A percentile compares a stretch with the other conserved stretches of the same genome.
These are phyloP conservation scores for Blumeria graminis DNA, from an alignment of 2,329 filamentous ascomycete species.

Conservation along the genomic window DNA sequence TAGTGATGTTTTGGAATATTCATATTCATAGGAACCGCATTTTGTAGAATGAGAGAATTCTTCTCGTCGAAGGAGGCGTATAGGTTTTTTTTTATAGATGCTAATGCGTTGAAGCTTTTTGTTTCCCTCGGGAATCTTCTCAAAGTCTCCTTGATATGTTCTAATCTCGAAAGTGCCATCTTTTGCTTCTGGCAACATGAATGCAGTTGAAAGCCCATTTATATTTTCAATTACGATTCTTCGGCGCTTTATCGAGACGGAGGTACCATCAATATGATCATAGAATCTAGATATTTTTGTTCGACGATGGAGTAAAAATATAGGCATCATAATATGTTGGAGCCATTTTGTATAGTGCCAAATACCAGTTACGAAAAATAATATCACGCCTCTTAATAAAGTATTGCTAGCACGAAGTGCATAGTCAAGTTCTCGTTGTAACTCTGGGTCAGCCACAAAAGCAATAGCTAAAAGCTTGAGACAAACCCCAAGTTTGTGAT, in stretches of 20 bases:
- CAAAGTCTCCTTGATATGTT: slow-evolving; percentile 8
- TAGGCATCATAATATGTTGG: slow-evolving; percentile 18
- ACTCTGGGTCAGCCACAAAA: slow-evolving; percentile 26
- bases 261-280: slow-evolving; percentile 24
- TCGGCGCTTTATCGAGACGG: slow-evolving; percentile 22
- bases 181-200: slow-evolving; percentile 12
- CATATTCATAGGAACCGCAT: slow-evolving; percentile 25
- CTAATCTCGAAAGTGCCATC: slow-evolving; percentile 5
- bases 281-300: slow-evolving; percentile 22
- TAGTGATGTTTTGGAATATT: slow-evolving; percentile 17
- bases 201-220: slow-evolving; percentile 24
- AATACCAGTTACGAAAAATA: slow-evolving; percentile 19
- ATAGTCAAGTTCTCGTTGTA: slow-evolving; percentile 25
- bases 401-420: slow-evolving; percentile 17
- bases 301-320: slow-evolving; percentile 20
- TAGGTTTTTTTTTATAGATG: slow-evolving; percentile 21
- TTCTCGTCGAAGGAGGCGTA: slow-evolving; percentile 18
- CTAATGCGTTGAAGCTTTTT: slow-evolving; percentile 21
- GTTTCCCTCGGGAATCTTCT: slow-evolving; percentile 21
- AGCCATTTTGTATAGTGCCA: slow-evolving; percentile 23
- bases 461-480: slow-evolving; percentile 25
- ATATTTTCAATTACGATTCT: slow-evolving; percentile 22
- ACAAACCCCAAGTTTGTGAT: slow-evolving; percentile 19
- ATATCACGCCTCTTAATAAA: slow-evolving; percentile 14
- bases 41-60: slow-evolving; percentile 15